phyloP scores from a whole-genome alignment of 78 protist genomes.

The Dictyostelium purpureum region DNA sequence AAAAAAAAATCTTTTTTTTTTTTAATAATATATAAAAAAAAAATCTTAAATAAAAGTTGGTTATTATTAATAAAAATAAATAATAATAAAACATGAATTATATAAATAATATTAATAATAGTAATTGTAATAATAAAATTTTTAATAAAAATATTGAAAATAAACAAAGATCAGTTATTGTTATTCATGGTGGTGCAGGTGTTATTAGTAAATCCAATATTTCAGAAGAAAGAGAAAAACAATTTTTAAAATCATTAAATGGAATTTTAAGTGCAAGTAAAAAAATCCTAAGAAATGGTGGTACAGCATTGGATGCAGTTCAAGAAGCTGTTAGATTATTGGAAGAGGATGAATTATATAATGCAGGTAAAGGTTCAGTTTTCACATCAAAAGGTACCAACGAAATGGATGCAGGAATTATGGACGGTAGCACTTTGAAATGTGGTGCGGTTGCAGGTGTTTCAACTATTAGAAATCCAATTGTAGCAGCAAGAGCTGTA shows the following conservation, averaged over 20 bases:
- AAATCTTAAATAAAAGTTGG: too few relatives aligned
- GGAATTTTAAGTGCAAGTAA: constrained; percentile 4
- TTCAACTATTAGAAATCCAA: constrained; percentile 60
- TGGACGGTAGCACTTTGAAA: constrained; percentile 71
- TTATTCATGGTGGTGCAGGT: constrained; percentile 86
- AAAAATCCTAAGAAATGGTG: constrained; percentile 33
- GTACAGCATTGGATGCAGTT: constrained; percentile 79
- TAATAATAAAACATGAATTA: too few relatives aligned
- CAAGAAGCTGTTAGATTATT: constrained; percentile 57
- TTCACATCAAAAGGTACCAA: constrained; percentile 43
- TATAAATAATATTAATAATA: not conserved
- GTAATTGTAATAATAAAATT: not conserved
- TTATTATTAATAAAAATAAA: too few relatives aligned
- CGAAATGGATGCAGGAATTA: constrained; percentile 80
- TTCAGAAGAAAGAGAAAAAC: constrained; percentile 14
- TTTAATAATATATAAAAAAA: not conserved
- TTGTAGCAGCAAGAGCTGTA: constrained; percentile 68
- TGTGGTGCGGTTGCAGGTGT: constrained; percentile 70
- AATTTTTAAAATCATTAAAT: not conserved
- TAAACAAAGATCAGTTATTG: constrained; percentile 22
- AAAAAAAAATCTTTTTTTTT: not conserved
- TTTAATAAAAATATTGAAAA: not conserved
- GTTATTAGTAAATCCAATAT: not conserved
- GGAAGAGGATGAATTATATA: constrained; percentile 75
- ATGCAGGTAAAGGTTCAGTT: constrained; percentile 82